Base-by-base conservation (phyloP, 2,329 filamentous ascomycete genomes). In the Penicillium oxalicum region DNA sequence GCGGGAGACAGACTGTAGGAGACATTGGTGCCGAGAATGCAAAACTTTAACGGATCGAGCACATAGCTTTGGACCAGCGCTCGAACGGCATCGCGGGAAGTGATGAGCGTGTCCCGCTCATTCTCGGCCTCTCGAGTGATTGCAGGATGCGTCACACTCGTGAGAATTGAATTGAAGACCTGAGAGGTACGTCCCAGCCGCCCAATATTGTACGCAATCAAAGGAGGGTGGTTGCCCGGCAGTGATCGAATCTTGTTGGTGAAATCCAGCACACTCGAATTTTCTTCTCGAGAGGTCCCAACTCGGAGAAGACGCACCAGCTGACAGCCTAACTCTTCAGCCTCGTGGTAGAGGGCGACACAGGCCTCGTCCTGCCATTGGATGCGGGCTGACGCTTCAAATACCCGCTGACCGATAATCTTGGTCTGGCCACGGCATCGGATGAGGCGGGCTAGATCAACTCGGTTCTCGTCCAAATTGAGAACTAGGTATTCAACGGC, bases 111-210 rank as follows among this genome's bases (percentile, higher is more conserved):
- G 45, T 70, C 65, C 5, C 55, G 52, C 40, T 54, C 56, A 39
- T 63, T 58, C 25, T 58, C 53, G 5, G 43, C 40, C 6, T 45
- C 44, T 9, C 55, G 57, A 26, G 57, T 57, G 44, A 72, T 66
- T 5, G 65, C 66, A 13, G 67, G 62, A 45, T 73, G 70, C 3
- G 66, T 70, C n/a, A 73, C 70, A 2, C 63, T 61, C 6, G 69
- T 73, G 41, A 73, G 54, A 11, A 65, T 67, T 4, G 63, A 62
- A 49, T 73, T 73, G 51, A 72, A 70, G 1, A 73, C 62, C 49
- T 73, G 70, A n/a, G 70, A 72, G 9, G 69, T 73, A 12, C 70
- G 68, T 35, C 70, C 70, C 12, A 72, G 56, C 6, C 58, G 57
- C 8, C 70, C 69, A 9, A 69, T 54, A 33, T 72, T 72, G 54